Conservation (phyloP, 495 filamentous ascomycete genomes). For the Aspergillus hancockii region DNA sequence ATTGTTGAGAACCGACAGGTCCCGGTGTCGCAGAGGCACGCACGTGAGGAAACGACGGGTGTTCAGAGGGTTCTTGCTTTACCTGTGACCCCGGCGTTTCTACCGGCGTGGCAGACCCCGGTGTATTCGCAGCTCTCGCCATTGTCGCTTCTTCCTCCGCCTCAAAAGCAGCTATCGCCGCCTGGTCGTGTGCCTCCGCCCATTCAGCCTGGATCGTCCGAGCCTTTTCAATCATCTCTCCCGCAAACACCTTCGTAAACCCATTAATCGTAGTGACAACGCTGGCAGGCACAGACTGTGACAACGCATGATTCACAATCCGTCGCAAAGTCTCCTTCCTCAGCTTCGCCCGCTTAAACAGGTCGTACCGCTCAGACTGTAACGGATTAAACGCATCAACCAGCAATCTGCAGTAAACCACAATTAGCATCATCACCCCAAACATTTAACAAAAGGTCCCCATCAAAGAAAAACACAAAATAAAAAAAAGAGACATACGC, state of each 20-base stretch:
- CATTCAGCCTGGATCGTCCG: slow-evolving; percentile 78
- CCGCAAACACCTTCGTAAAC: slow-evolving; percentile 81
- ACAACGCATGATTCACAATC: slow-evolving; percentile 85
- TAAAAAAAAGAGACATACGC: slow-evolving; percentile 44
- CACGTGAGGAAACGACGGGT: background rate
- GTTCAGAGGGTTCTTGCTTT: slow-evolving; percentile 4
- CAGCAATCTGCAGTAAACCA: slow-evolving; percentile 55
- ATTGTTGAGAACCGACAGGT: background rate
- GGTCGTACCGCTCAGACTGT: slow-evolving; percentile 73
- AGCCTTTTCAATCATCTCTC: slow-evolving; percentile 79
- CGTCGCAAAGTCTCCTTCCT: slow-evolving; percentile 61
- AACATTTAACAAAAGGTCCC: background rate
- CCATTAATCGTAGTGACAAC: slow-evolving; percentile 79
- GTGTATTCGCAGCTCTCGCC: slow-evolving; percentile 39
- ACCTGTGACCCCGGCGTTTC: too few relatives aligned
- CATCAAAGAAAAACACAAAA: slow-evolving; percentile 3
- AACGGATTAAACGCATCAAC: slow-evolving; percentile 65
- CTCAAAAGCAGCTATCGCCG: slow-evolving; percentile 35
- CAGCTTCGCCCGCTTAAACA: slow-evolving; percentile 71
- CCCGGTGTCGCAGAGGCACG: background rate
- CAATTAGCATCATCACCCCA: background rate
- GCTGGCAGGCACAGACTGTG: slow-evolving; percentile 77
- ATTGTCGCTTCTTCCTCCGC: slow-evolving; percentile 39
- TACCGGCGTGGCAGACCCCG: slow-evolving; percentile 1
- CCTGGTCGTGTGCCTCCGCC: slow-evolving; percentile 54